phyloP scores from a whole-genome alignment of 352 stramenopile species.

The Aphanomyces stellatus region DNA sequence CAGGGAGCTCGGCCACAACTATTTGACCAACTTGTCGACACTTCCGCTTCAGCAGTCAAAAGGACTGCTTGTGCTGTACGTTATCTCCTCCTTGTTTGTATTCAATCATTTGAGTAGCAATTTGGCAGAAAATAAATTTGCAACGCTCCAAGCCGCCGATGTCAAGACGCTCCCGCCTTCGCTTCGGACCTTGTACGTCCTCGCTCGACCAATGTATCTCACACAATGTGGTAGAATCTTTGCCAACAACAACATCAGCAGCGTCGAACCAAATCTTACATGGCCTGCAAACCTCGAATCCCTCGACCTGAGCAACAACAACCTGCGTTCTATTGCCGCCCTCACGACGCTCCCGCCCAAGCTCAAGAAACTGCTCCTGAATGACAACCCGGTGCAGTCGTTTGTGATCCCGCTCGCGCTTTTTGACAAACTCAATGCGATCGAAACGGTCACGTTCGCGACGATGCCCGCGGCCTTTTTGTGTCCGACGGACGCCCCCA shows the following conservation, averaged over 20 bases:
- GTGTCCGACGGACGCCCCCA: not conserved
- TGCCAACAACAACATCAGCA: not conserved
- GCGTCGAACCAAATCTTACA: not conserved
- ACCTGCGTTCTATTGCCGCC: not conserved
- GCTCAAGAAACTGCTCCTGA: slow-evolving; percentile 1
- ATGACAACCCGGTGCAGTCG: not conserved
- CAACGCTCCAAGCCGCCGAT: not conserved
- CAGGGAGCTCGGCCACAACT: not conserved
- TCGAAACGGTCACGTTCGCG: not conserved
- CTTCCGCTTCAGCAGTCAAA: not conserved
- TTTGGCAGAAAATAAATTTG: not conserved
- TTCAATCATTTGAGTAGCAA: not conserved
- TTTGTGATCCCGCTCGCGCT: not conserved
- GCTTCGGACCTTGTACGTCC: not conserved
- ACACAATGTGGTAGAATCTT: too few relatives aligned
- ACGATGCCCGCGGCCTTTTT: not conserved
- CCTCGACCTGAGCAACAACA: not conserved
- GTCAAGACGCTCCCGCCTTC: not conserved
- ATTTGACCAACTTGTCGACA: not conserved
- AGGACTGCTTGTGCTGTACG: not conserved
- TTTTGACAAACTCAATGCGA: not conserved
- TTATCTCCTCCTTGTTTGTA: too few relatives aligned
- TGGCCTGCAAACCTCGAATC: not conserved
- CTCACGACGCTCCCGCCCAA: not conserved
- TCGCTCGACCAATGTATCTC: too few relatives aligned